Percentiles rank a stretch among this genome's conserved stretches.
phyloP scores from a whole-genome alignment of 768 basidiomycete genomes.

The Gyrodon lividus region DNA sequence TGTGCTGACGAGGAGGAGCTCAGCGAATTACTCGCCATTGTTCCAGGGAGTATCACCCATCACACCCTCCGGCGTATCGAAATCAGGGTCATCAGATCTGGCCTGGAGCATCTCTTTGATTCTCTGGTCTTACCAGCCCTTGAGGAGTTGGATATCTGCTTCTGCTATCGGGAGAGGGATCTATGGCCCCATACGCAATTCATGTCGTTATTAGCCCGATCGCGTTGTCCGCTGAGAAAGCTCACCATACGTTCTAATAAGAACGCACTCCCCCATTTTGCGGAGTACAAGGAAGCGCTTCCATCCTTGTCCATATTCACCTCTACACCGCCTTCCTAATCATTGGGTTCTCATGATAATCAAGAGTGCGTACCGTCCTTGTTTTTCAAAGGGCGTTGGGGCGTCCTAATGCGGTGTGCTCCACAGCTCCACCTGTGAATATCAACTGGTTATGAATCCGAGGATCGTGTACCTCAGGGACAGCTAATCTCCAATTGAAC shows the following conservation, averaged over 20 bases:
- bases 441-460: neutral
- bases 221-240: conserved; percentile 22
- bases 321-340: neutral
- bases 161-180: conserved; percentile 30
- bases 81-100: conserved; percentile 29
- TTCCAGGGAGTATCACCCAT: conserved; percentile 18
- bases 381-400: neutral
- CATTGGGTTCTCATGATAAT: neutral
- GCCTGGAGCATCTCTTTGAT: conserved; percentile 20
- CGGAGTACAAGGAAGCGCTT: conserved; percentile 21
- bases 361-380: neutral
- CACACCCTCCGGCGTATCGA: conserved; percentile 22
- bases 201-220: conserved; percentile 22
- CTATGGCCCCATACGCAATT: conserved; percentile 29
- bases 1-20: conserved; percentile 20
- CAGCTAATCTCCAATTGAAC: neutral
- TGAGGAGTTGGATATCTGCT: conserved; percentile 32
- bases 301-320: conserved; percentile 22
- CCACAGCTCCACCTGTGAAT: neutral
- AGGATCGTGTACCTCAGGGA: neutral
- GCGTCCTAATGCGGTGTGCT: neutral
- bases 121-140: conserved; percentile 25
- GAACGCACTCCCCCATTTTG: conserved; percentile 17
- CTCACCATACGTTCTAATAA: conserved; percentile 27
- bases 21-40: conserved; percentile 3